Conservation (phyloP, 495 filamentous ascomycete species). For the Aspergillus kassunensis region DNA sequence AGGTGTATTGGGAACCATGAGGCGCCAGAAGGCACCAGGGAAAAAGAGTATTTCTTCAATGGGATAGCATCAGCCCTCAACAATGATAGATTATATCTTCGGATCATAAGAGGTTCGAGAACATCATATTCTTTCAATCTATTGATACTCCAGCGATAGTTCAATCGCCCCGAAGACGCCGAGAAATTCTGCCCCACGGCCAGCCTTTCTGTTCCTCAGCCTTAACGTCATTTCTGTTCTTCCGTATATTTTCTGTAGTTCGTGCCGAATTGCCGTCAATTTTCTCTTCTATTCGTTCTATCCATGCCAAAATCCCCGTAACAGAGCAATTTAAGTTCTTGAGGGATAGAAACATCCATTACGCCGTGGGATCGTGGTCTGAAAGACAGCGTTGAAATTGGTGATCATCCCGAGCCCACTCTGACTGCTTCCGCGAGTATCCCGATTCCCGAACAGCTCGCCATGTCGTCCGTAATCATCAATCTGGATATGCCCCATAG, state of each 20-base stretch:
- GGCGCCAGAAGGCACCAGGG: neutral
- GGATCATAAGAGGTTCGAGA: too few species aligned
- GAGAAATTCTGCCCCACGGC: slow-evolving; percentile 15
- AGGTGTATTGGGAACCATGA: neutral
- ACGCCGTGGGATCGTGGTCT: neutral
- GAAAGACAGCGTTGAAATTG: too few species aligned
- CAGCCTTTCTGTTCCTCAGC: slow-evolving; percentile 8
- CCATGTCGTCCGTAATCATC: slow-evolving; percentile 81
- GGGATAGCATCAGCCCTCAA: too few species aligned
- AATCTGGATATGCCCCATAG: slow-evolving; percentile 67
- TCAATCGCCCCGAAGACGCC: slow-evolving; percentile 10
- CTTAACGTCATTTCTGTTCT: slow-evolving; percentile 22
- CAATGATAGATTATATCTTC: too few species aligned
- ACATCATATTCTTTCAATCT: neutral
- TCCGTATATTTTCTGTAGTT: slow-evolving; percentile 7
- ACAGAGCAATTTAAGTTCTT: neutral
- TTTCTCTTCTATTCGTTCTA: neutral
- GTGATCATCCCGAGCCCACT: neutral
- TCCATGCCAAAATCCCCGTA: neutral
- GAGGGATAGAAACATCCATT: neutral
- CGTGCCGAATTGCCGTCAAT: neutral
- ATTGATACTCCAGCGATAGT: neutral
- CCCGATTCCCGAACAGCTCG: slow-evolving; percentile 11
- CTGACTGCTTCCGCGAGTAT: neutral
- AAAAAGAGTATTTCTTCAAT: neutral